Base-by-base conservation (phyloP, 306 rosid species). In the Adenanthera pavonina region DNA sequence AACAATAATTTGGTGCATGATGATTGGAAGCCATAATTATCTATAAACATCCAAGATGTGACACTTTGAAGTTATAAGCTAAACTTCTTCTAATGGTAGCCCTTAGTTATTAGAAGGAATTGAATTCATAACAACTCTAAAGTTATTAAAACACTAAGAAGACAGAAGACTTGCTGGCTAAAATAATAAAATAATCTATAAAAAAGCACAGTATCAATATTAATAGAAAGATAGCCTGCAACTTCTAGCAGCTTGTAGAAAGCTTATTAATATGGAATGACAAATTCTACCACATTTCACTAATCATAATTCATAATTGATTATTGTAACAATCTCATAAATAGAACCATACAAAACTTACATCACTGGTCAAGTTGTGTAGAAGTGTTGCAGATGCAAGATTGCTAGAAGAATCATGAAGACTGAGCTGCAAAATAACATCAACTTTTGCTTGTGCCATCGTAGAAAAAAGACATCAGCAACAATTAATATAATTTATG, bases 321-420 rank as follows among this genome's bases (percentile, higher is more conserved):
- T 40, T 81, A 47, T 66, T 71, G 72, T 61, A 59, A 64, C 69
- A 81, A 72, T 52, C 48, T 47, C 71, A 75, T 71, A 74, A 46
- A 38, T 35, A 81, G 79, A 46, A 44, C 19, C 73, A 10, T 48
- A 69, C 1, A 75, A 54, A 34, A 91, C 99, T 93, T 91, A 96
- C 99, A 73, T 96, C 98, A 80, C 93, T 53, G 56, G 99, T 92
- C 89, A 96, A 87, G 87, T 90, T 87, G 79, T 90, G 90, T 81
- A 96, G 86, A 84, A 93, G 92, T 74, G 97, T 85, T 52, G 97
- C 93, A 77, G 97, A 94, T 62, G 97, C 99, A 85, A 96, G 95
- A 87, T 92, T 87, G 87, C 98, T 89, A 61, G 97, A 83, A 75
- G 97, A 80, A 86, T 96, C 99, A 17, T 96, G 97, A 61, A 92